Base-by-base conservation (phyloP, 768 basidiomycete genomes). In the Lactarius tabidus region DNA sequence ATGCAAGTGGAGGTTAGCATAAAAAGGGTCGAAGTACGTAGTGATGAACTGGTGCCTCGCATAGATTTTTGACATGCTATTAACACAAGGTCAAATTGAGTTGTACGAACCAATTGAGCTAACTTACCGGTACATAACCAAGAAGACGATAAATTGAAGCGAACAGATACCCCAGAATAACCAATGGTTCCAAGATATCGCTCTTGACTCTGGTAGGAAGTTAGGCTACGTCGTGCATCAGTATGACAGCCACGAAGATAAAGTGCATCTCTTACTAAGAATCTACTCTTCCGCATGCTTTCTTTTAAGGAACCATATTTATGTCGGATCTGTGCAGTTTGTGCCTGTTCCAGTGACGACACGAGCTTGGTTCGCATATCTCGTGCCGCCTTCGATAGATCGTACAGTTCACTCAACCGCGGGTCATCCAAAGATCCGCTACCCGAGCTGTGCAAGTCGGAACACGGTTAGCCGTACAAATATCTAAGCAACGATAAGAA, bases 11-110 rank as follows among this genome's bases (percentile, higher is more conserved):
- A 90, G 80, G 71, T 90, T 86, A 18, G 88, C 86, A 72, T 89
- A 84, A 75, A 89, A 85, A 63, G 90, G 87, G 72, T 93, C 89
- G 70, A 88, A 90, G 69, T 90, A 91, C 64, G 83, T 86, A 66
- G 85, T 88, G 70, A 90, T 78, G 75, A 89, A 91, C 35, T 85
- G 76, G 28, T 82, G 78, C 71, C 74, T 79, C 53, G 87, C 84
- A 56, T 78, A 80, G 35, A 74, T 73, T 55, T 75, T 70, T 65
- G 81, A 79, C 70, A 84, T 67, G 69, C 89, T 85, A 66, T 53
- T 53, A 60, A 36, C 41, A 43, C 35, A 48, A 59, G 4, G 41
- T 65, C 51, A 38, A 39, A 35, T 57, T 23, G 17, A 14, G 33
- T 31, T 28, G 43, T 17, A 26, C 20, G 10, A 33, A 31, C 52